A percentile compares a stretch with the other conserved stretches of the same genome.
phyloP scores from a whole-genome alignment of 345 rosid genomes.

The Erysimum cheiranthoides region DNA sequence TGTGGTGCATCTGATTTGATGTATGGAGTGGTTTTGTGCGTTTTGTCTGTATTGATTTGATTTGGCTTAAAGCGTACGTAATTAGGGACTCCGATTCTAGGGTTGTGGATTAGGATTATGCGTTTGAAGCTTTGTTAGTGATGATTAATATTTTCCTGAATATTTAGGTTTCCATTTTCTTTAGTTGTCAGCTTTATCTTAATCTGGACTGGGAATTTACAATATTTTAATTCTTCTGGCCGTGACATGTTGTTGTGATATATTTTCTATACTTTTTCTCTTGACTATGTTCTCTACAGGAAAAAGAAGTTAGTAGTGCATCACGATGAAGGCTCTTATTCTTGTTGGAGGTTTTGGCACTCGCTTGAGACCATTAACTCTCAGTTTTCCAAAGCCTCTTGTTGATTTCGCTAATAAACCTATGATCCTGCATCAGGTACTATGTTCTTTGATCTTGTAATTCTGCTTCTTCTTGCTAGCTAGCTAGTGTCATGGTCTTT shows the following conservation, averaged over 20 bases:
- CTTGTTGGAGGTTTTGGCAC: slow-evolving; percentile 98
- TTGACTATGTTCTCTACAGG: not conserved
- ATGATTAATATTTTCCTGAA: not conserved
- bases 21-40: not conserved
- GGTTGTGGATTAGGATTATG: not conserved
- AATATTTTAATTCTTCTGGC: too few species aligned
- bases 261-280: not conserved
- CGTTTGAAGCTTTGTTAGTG: not conserved
- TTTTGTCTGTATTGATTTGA: not conserved
- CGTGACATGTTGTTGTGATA: too few species aligned
- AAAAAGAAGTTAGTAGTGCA: slow-evolving; percentile 28
- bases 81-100: not conserved
- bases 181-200: not conserved
- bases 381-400: slow-evolving; percentile 91
- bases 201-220: not conserved
- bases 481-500: not conserved
- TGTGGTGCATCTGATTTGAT: not conserved
- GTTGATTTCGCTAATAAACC: slow-evolving; percentile 96
- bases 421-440: slow-evolving; percentile 94
- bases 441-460: not conserved
- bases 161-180: too few species aligned
- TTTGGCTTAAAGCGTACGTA: not conserved
- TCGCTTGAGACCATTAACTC: slow-evolving; percentile 89
- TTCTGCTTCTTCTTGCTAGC: not conserved
- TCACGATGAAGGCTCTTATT: slow-evolving; percentile 82